These are phyloP conservation scores for Podila minutissima DNA, from an alignment of 192 early-diverging fungal species.

Conservation along the genomic window DNA sequence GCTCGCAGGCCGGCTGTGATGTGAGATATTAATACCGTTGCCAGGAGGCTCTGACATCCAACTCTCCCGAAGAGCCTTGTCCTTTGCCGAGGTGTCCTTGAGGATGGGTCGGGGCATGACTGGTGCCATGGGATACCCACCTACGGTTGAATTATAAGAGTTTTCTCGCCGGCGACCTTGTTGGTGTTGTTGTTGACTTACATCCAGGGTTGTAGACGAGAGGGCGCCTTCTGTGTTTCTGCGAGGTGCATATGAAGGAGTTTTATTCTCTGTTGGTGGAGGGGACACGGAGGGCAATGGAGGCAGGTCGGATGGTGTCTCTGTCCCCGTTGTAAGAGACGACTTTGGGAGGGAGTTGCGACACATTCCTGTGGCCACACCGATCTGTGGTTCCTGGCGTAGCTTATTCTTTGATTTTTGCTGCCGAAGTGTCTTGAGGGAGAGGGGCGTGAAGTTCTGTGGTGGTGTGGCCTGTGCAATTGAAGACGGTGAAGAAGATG, in stretches of 20 bases:
- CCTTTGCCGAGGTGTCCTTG: constrained; percentile 40
- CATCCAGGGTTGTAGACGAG: neutral
- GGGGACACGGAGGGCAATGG: neutral
- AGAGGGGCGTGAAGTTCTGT: constrained; percentile 23
- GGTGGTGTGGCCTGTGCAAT: neutral
- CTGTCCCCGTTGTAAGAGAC: neutral
- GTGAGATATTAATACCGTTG: constrained; percentile 10
- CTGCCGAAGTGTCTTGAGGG: constrained; percentile 27
- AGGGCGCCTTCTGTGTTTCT: constrained; percentile 5
- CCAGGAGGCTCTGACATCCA: constrained; percentile 49
- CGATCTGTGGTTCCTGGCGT: constrained; percentile 36
- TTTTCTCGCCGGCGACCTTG: constrained; percentile 20
- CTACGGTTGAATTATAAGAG: constrained; percentile 6
- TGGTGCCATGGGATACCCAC: neutral
- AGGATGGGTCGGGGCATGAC: constrained; percentile 37
- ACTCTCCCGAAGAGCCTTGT: constrained; percentile 34
- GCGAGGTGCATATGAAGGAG: neutral
- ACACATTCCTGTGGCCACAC: constrained; percentile 19
- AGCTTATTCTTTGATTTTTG: constrained; percentile 42
- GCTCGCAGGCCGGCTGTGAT: constrained; percentile 7
- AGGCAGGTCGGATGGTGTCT: neutral
- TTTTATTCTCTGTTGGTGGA: too few species aligned
- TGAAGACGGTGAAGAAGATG: neutral
- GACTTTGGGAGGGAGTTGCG: constrained; percentile 24
- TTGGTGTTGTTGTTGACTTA: neutral